Evolutionary conservation across 2,329 filamentous ascomycete species (phyloP), one percentile per base, ranked within the genome.

Genomic region (Dichotomopilus funicola): DNA sequence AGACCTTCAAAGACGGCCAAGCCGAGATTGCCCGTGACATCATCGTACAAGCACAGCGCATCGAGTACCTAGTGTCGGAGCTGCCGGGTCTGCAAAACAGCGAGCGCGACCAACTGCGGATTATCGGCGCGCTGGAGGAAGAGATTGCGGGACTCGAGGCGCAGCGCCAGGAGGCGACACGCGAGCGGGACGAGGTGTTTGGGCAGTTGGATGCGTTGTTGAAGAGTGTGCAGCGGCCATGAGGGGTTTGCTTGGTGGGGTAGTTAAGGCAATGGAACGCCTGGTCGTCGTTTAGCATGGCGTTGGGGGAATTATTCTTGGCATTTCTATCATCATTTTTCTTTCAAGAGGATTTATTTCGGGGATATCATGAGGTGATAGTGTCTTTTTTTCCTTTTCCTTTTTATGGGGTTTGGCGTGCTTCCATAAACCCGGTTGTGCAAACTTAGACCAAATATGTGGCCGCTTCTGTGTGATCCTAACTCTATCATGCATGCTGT

Each of bases 21-120:
- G 76, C 83, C 58, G 88, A 92, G 69, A 76, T 94, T 52, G 87
- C 88, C 40, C 80, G 82, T 59, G 89, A 92, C 67, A 75, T 94
- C 33, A 85, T 92, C 56, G 70, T 88, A 56, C 90, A 91, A 66
- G 86, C 91, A 64, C 88, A 91, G 72, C 87, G 92, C 72, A 90
- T 94, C 59, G 89, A 94, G 69, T 77, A 82, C 45, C 73, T 94
- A 48, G 88, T 92, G 56, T 86, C 84, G 12, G 81, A 79, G 27
- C 76, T 95, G 2, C 89, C 89, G 0, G 89, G 89, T 0, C 74
- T 94, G 27, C 86, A 89, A 45, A 88, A 85, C 59, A 92, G 86
- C 65, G 87, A 92, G 68, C 77, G 80, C 59, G 86, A 91, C 65
- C 89, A 95, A 70, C 80, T 88, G 66, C 77, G 79, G 61, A 79